phyloP scores from a whole-genome alignment of 2,329 filamentous ascomycete species.

The Exophiala lecanii-corni region DNA sequence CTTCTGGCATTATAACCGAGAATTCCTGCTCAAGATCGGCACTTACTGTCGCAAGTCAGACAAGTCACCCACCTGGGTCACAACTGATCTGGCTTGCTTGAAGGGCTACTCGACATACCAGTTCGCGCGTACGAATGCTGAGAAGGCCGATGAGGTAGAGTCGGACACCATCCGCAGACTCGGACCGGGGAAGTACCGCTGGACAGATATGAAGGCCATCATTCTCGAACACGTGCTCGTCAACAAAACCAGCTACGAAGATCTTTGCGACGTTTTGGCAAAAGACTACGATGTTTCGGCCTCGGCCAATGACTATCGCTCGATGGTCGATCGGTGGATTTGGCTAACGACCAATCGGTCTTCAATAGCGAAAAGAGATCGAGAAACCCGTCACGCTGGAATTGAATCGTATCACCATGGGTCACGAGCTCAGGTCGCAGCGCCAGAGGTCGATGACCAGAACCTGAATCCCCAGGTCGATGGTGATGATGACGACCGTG shows the following conservation, averaged over 20 bases:
- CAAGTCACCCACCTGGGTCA: neutral
- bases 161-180: neutral
- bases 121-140: constrained; percentile 16
- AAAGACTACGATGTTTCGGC: neutral
- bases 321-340: constrained; percentile 2
- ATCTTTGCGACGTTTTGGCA: neutral
- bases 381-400: too few relatives aligned
- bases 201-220: neutral
- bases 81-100: neutral
- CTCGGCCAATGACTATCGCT: neutral
- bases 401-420: too few relatives aligned
- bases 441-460: too few relatives aligned
- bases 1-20: constrained; percentile 22
- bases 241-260: neutral
- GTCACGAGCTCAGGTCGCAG: too few relatives aligned
- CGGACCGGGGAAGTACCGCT: neutral
- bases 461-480: too few relatives aligned
- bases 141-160: constrained; percentile 7
- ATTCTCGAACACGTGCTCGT: neutral
- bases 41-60: constrained; percentile 4
- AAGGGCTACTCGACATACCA: neutral
- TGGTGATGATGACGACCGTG: too few relatives aligned
- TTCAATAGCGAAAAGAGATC: neutral
- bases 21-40: constrained; percentile 16
- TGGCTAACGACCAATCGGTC: neutral